phyloP scores from a whole-genome alignment of 257 asterid species.

The Primulina eburnea region DNA sequence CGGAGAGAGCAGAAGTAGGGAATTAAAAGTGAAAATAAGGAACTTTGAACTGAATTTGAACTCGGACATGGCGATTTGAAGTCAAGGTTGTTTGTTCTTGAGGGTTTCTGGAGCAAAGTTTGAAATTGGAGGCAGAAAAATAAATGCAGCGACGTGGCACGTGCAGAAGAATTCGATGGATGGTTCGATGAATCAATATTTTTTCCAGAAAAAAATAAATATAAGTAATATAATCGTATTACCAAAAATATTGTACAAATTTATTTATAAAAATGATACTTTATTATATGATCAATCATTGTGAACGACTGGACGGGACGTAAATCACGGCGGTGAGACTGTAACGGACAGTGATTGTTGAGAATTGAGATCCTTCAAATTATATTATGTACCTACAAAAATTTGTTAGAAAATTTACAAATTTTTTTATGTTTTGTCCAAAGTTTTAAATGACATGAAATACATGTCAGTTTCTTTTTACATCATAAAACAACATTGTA shows the following conservation, averaged over 20 bases:
- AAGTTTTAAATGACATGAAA: neutral
- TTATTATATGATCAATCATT: neutral
- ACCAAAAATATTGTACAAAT: too few species aligned
- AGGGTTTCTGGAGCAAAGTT: conserved; percentile 22
- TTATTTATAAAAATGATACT: too few species aligned
- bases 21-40: conserved; percentile 40
- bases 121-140: conserved; percentile 18
- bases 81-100: conserved; percentile 16
- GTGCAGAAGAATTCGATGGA: conserved; percentile 27
- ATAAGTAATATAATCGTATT: too few species aligned
- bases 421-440: neutral
- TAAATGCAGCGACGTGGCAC: conserved; percentile 34
- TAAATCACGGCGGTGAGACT: conserved; percentile 27
- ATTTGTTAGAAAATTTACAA: too few species aligned
- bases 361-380: too few species aligned
- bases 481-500: too few species aligned
- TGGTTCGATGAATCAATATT: conserved; percentile 23
- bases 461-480: too few species aligned
- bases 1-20: conserved; percentile 39
- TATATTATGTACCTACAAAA: too few species aligned
- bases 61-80: conserved; percentile 35
- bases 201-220: too few species aligned
- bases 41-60: conserved; percentile 46
- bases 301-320: conserved; percentile 11
- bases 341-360: neutral